phyloP scores from a whole-genome alignment of 2,329 filamentous ascomycete species.

The Trichophaea hybrida region DNA sequence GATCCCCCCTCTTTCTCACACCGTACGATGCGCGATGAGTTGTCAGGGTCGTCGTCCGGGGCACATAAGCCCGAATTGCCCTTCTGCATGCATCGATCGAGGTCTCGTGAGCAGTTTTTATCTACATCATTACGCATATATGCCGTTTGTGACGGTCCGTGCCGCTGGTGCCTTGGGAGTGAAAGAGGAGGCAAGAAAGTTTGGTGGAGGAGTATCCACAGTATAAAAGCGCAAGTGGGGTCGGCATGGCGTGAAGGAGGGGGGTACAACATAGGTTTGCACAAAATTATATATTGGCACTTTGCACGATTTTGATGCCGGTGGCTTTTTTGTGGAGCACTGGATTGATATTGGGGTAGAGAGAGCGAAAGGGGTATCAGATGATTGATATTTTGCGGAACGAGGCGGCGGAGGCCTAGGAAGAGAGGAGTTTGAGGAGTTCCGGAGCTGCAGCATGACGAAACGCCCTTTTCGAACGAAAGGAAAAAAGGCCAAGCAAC shows the following conservation, averaged over 20 bases:
- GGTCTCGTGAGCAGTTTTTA: background rate
- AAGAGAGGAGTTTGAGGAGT: background rate
- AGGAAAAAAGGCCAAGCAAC: background rate
- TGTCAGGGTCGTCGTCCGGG: background rate
- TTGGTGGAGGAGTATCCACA: background rate
- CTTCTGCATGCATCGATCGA: background rate
- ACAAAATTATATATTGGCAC: background rate
- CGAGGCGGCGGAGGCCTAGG: background rate
- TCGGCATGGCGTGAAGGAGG: background rate
- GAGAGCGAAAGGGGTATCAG: no score
- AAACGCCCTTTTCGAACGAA: background rate
- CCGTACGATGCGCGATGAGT: background rate
- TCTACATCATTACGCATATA: background rate
- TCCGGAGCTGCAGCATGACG: background rate
- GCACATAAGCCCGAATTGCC: background rate
- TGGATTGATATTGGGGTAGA: background rate
- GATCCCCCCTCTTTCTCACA: background rate
- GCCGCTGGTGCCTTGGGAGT: background rate
- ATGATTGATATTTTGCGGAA: background rate
- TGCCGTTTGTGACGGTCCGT: slow-evolving; percentile 1
- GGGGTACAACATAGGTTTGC: background rate
- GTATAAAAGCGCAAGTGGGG: background rate
- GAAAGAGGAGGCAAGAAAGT: background rate
- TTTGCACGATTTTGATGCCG: background rate
- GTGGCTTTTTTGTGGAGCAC: background rate